These are phyloP conservation scores for Aspergillus sp. DNA, from an alignment of 2,329 filamentous ascomycete genomes.

Conservation along the genomic window DNA sequence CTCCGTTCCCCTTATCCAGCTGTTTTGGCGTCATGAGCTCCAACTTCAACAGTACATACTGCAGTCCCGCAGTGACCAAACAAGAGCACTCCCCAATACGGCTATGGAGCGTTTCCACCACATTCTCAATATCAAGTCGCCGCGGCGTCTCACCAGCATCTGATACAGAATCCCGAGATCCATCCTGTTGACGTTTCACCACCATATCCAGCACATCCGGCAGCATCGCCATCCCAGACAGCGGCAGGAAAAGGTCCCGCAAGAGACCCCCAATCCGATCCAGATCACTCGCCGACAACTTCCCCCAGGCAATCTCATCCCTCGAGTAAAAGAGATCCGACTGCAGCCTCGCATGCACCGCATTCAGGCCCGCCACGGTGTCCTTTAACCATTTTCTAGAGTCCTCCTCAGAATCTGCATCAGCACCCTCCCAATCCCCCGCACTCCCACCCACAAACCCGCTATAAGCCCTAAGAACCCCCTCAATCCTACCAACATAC, in stretches of 20 bases:
- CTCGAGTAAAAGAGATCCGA: conserved; percentile 69
- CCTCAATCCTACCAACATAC: conserved; percentile 56
- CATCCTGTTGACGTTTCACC: conserved; percentile 13
- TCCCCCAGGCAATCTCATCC: conserved; percentile 69
- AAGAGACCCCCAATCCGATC: conserved; percentile 58
- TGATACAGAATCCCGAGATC: too few relatives aligned
- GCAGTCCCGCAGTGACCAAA: too few relatives aligned
- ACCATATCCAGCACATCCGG: conserved; percentile 62
- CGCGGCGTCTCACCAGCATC: too few relatives aligned
- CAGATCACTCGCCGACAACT: conserved; percentile 65
- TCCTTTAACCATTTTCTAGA: conserved; percentile 26
- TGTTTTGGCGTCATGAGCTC: too few relatives aligned
- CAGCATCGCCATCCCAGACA: conserved; percentile 66
- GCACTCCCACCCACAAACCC: too few relatives aligned
- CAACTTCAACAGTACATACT: too few relatives aligned
- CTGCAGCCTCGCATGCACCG: conserved; percentile 63
- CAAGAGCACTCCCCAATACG: too few relatives aligned
- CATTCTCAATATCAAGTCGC: too few relatives aligned
- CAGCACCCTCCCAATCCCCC: conserved; percentile 23
- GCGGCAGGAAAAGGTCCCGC: conserved; percentile 63
- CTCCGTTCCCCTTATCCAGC: too few relatives aligned
- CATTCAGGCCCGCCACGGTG: conserved; percentile 48
- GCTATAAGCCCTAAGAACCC: conserved; percentile 57
- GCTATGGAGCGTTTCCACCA: too few relatives aligned
- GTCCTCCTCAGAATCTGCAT: conserved; percentile 1